phyloP scores from a whole-genome alignment of 306 rosid genomes.

The Psophocarpus tetragonolobus region DNA sequence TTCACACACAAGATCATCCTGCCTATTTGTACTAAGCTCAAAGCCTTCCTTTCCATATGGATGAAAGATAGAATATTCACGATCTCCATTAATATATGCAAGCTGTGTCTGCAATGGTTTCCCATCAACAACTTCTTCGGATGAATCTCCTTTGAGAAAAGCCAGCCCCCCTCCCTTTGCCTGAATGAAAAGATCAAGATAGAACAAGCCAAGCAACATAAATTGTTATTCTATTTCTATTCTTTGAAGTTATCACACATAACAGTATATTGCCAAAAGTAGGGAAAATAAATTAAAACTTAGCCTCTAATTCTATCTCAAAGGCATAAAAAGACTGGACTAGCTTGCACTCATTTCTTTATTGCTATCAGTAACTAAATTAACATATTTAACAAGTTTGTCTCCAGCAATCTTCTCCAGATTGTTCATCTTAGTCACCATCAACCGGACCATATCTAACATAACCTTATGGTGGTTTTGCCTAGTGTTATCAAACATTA shows the following conservation, averaged over 20 bases:
- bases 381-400: neutral
- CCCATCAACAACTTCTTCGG: conserved; percentile 44
- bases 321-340: neutral
- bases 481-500: neutral
- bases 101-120: conserved; percentile 47
- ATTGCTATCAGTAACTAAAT: neutral
- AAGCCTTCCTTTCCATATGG: conserved; percentile 54
- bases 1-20: conserved; percentile 45
- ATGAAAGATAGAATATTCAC: conserved; percentile 71
- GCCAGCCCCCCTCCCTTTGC: conserved; percentile 86
- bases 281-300: neutral
- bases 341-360: neutral
- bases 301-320: neutral
- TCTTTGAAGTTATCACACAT: neutral
- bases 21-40: conserved; percentile 45
- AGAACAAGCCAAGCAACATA: neutral
- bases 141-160: conserved; percentile 52
- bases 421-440: neutral
- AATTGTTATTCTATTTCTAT: neutral
- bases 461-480: neutral
- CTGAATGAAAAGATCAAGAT: conserved; percentile 40
- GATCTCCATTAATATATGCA: conserved; percentile 76
- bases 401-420: neutral
- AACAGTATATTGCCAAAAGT: neutral
- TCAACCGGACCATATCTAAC: neutral